These are phyloP conservation scores for Aplosporella prunicola DNA, from an alignment of 2,329 filamentous ascomycete genomes.

Conservation along the genomic window DNA sequence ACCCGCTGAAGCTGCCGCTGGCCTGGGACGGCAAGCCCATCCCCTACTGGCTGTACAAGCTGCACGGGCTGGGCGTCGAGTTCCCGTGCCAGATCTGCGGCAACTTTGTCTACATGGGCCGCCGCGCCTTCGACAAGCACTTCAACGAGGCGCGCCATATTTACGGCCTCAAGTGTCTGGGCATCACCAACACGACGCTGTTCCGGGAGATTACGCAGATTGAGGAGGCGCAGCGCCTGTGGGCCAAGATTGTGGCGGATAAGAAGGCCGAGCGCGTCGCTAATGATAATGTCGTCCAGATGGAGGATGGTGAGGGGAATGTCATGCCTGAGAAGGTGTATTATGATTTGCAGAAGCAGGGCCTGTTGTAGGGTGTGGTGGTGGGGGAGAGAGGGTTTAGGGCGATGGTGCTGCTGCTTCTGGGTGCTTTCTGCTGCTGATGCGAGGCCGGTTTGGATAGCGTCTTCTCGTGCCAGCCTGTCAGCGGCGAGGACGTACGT, in stretches of 20 bases:
- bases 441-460: too few species aligned
- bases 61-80: conserved; percentile 90
- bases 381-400: too few species aligned
- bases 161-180: conserved; percentile 85
- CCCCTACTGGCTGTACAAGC: conserved; percentile 86
- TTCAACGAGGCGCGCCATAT: conserved; percentile 92
- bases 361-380: conserved; percentile 65
- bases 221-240: conserved; percentile 75
- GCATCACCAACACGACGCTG: conserved; percentile 80
- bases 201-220: conserved; percentile 94
- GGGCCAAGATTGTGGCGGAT: conserved; percentile 87
- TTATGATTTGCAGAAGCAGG: conserved; percentile 87
- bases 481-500: too few species aligned
- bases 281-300: conserved; percentile 83
- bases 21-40: conserved; percentile 99
- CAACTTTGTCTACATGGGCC: conserved; percentile 98
- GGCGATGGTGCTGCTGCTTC: conserved; percentile 13
- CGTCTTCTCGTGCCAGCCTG: too few species aligned
- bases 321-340: conserved; percentile 99
- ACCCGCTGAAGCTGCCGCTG: conserved; percentile 87
- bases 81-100: conserved; percentile 97
- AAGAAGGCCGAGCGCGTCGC: conserved; percentile 67
- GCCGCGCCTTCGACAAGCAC: conserved; percentile 94
- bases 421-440: too few species aligned
- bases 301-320: conserved; percentile 96